A percentile compares a stretch with the other conserved stretches of the same genome.
These are phyloP conservation scores for Erysimum cheiri DNA, from an alignment of 441 rosid genomes.

Conservation along the genomic window DNA sequence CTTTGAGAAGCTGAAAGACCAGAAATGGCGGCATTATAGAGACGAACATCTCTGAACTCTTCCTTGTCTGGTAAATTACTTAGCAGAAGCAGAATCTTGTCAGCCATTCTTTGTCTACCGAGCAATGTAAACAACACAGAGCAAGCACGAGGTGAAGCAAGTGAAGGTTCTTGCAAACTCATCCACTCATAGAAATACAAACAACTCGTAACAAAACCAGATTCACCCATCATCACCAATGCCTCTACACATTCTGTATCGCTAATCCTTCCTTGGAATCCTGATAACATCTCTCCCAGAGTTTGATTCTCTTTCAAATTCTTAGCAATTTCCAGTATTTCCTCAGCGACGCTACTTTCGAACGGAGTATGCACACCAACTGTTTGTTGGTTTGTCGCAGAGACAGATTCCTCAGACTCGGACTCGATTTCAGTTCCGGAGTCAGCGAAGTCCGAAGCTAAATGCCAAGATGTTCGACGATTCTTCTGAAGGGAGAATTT, in stretches of 20 bases:
- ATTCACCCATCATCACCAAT: conserved; percentile 61
- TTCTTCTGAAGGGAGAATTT: conserved; percentile 63
- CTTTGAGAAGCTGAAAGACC: conserved; percentile 66
- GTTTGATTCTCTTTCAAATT: conserved; percentile 60
- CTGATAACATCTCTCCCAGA: conserved; percentile 65
- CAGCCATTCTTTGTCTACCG: conserved; percentile 73
- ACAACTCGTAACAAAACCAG: conserved; percentile 57
- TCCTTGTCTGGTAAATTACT: conserved; percentile 64
- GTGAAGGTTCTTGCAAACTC: conserved; percentile 74
- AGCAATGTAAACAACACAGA: conserved; percentile 72
- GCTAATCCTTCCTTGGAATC: conserved; percentile 51
- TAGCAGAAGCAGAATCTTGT: conserved; percentile 58
- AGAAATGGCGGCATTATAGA: conserved; percentile 79
- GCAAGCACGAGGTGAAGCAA: conserved; percentile 68
- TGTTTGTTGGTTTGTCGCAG: conserved; percentile 35
- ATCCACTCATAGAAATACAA: conserved; percentile 89
- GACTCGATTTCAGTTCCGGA: conserved; percentile 33
- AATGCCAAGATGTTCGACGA: conserved; percentile 76
- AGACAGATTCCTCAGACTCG: neutral
- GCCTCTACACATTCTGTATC: conserved; percentile 60
- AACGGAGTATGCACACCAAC: conserved; percentile 33
- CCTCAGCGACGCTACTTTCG: conserved; percentile 46
- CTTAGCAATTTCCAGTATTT: conserved; percentile 61
- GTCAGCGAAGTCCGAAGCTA: conserved; percentile 49
- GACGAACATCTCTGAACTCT: conserved; percentile 69